phyloP scores from a whole-genome alignment of 805 yeast species.

The Sporopachydermia lactativora region DNA sequence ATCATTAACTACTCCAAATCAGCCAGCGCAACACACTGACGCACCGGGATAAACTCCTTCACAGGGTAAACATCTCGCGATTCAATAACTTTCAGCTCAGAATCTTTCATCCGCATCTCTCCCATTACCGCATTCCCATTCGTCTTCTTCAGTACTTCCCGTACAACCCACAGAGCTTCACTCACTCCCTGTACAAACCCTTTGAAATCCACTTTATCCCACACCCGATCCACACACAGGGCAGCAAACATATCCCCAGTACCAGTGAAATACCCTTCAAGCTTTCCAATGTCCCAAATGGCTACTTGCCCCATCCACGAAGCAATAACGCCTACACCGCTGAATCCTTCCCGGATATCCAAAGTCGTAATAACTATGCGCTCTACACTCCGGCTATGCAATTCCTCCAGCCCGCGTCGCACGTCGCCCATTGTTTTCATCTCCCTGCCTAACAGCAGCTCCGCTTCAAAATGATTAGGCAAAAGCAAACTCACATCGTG shows the following conservation, averaged over 20 bases:
- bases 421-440: constrained; percentile 28
- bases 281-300: constrained; percentile 34
- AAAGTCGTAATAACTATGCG: constrained; percentile 56
- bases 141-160: constrained; percentile 29
- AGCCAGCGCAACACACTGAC: no score
- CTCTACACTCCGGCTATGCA: constrained; percentile 37
- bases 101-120: constrained; percentile 47
- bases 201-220: background rate
- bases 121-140: constrained; percentile 19
- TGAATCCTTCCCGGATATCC: constrained; percentile 11
- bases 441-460: constrained; percentile 42
- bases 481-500: constrained; percentile 55
- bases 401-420: constrained; percentile 27
- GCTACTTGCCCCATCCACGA: background rate
- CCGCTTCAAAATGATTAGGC: constrained; percentile 86
- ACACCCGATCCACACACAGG: constrained; percentile 47
- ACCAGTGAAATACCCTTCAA: constrained; percentile 70
- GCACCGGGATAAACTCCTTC: no score
- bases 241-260: constrained; percentile 91
- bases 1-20: no score
- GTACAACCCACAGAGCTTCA: constrained; percentile 24
- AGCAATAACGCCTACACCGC: background rate
- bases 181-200: constrained; percentile 16
- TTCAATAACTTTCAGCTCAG: constrained; percentile 59
- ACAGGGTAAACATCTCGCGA: constrained; percentile 29